Percentiles rank a stretch among this genome's conserved stretches.
phyloP scores from a whole-genome alignment of 2,329 filamentous ascomycete genomes.

The Parafenestella ontariensis region DNA sequence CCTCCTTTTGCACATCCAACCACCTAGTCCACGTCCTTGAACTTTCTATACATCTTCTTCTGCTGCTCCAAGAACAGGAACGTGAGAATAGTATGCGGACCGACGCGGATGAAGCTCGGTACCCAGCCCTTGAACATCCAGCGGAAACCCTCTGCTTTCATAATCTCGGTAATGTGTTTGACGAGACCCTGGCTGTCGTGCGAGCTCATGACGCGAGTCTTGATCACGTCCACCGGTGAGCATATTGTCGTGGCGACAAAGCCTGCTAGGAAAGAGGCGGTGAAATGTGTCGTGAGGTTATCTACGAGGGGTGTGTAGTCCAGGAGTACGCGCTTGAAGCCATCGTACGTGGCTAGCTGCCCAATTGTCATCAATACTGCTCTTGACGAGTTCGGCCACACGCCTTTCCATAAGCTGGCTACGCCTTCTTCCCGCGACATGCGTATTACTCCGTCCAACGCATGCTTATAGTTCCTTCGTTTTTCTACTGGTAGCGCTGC shows the following conservation, averaged over 20 bases:
- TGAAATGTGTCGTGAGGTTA: constrained; percentile 78
- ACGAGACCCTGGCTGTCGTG: constrained; percentile 62
- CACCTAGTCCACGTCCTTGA: constrained; percentile 26
- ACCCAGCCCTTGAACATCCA: constrained; percentile 95
- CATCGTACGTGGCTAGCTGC: constrained; percentile 85
- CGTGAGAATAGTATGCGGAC: constrained; percentile 83
- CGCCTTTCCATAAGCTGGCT: constrained; percentile 79
- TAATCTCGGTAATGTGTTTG: constrained; percentile 70
- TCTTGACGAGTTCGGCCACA: constrained; percentile 80
- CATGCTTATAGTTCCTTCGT: constrained; percentile 87
- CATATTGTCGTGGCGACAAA: constrained; percentile 86
- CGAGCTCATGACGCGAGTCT: constrained; percentile 84
- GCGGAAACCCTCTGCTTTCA: constrained; percentile 71
- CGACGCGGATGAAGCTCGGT: constrained; percentile 73
- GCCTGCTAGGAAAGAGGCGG: constrained; percentile 77
- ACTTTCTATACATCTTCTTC: constrained; percentile 72
- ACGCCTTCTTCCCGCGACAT: constrained; percentile 89
- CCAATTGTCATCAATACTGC: constrained; percentile 88
- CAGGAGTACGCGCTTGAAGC: constrained; percentile 76
- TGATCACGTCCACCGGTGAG: constrained; percentile 86
- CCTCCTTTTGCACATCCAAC: neutral
- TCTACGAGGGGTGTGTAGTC: constrained; percentile 70
- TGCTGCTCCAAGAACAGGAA: constrained; percentile 88
- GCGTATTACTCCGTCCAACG: constrained; percentile 81
- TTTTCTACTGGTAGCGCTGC: constrained; percentile 75